phyloP scores from a whole-genome alignment of 257 asterid species.

The Rauvolfia tetraphylla region DNA sequence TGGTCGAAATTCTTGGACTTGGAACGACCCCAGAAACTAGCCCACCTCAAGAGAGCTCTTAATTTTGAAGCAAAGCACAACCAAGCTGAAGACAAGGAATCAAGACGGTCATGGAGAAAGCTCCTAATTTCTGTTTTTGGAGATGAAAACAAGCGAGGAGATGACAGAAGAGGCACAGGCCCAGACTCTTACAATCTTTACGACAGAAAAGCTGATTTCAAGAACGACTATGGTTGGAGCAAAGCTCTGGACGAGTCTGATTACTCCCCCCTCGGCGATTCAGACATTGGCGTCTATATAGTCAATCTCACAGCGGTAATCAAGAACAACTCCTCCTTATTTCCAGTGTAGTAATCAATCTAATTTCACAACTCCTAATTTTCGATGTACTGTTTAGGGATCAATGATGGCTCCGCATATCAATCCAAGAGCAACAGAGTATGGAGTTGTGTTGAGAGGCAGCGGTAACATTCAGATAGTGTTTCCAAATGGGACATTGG shows the following conservation, averaged over 20 bases:
- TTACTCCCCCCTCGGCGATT: slow-evolving; percentile 51
- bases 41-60: slow-evolving; percentile 47
- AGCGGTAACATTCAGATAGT: slow-evolving; percentile 59
- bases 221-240: slow-evolving; percentile 78
- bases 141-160: slow-evolving; percentile 10
- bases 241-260: slow-evolving; percentile 55
- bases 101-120: slow-evolving; percentile 59
- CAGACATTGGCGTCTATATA: slow-evolving; percentile 54
- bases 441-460: slow-evolving; percentile 64
- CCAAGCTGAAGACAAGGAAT: slow-evolving; percentile 19
- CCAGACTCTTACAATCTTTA: slow-evolving; percentile 64
- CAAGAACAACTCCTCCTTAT: not conserved
- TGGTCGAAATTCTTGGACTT: slow-evolving; percentile 56
- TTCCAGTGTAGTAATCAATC: not conserved
- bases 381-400: slow-evolving; percentile 36
- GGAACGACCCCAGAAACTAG: slow-evolving; percentile 33
- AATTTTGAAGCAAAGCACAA: slow-evolving; percentile 19
- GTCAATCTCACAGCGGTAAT: slow-evolving; percentile 79
- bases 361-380: not conserved
- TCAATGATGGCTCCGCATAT: slow-evolving; percentile 96
- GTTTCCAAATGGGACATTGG: slow-evolving; percentile 73
- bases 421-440: slow-evolving; percentile 75
- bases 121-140: slow-evolving; percentile 43
- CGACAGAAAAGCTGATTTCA: slow-evolving; percentile 49
- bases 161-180: slow-evolving; percentile 25